Base-by-base conservation (phyloP, 139 green algal genomes). In the Coelastrella sp. region DNA sequence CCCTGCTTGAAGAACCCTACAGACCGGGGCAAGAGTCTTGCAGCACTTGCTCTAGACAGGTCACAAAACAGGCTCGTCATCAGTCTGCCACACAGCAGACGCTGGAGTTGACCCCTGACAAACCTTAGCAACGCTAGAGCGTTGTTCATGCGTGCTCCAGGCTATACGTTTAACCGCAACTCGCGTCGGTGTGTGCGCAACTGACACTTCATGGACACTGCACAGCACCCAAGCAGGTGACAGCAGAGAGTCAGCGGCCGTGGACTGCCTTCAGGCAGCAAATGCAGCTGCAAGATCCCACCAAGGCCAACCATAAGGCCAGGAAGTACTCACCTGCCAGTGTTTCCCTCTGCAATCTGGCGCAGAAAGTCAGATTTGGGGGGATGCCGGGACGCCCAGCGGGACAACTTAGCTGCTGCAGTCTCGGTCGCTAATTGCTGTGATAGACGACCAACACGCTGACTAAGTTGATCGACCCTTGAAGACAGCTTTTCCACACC, bases 141-240 rank as follows among this genome's bases (percentile, higher is more conserved):
- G 73, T 73, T 90, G 73, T 58, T 90, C 85, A 17, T 90, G 73
- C 4, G 73, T 76, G 73, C 85, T 83, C 85, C 85, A 90, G n/a
- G 83, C 74, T 0, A 90, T 64, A 3, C 85, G 59, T n/a, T 90
- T 90, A 0, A 90, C 85, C 61, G 85, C 85, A 8, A 90, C 68
- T 7, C 68, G 66, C 4, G 47, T 56, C 32, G 68, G 83, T 11
- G 17, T 32, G 54, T 87, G 61, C 16, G 32, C 81, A 13, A 80
- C 47, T 32, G 66, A 73, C 66, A 80, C 83, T 54, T 88, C 83
- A 57, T 88, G 83, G 8, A 88, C 83, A 68, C 83, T 88, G 83
- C 83, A 80, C 60, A 13, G n/a, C 80, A 76, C 8, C 13, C 32
- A 47, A 47, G 32, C 32, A 47, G 32, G 32, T 47, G 32, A 47